Evolutionary conservation across 495 filamentous ascomycete species (phyloP), one percentile per base, ranked within the genome.

Genomic region (Trichoderma parareesei): DNA sequence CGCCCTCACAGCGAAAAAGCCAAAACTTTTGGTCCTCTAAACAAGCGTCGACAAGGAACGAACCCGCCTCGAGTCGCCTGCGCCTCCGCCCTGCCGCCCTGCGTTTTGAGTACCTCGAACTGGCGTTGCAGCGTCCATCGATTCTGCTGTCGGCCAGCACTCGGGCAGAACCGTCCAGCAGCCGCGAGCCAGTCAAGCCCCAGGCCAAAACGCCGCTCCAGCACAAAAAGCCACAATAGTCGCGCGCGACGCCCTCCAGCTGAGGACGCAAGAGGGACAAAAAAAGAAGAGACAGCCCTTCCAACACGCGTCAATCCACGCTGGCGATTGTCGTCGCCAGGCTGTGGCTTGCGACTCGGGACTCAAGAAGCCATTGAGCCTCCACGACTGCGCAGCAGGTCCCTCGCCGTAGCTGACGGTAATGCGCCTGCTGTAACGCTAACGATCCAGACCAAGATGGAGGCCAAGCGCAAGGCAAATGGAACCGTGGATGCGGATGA

Each of bases 381-480:
- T 10, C 27, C 53, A 57, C 53, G 53, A 35, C 27, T 33, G 27
- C 53, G 53, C 3, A 16, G 27, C 20, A 57, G 53, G 53, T 37
- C 53, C 27, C 20, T 16, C 33, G 53, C 27, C 48, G 48, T 18
- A 9, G 33, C 53, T 10, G 53, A 57, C 53, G 53, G 53, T 57
- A 37, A 57, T 57, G 53, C 53, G 53, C 53, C 53, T 57, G 53
- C 53, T 13, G 53, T 35, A 37, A 57, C 40, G 40, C 61, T 46
- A 27, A 37, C 61, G 5, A 48, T 63, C 61, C 33, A 48, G 41
- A 27, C 61, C 5, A 63, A 37, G 53, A 90, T 90, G 87, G 87
- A 86, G 65, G 81, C 82, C 65, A 92, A 90, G 79, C 84, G 89
- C 63, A 90, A 89, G 72, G 72, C 77, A 16, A 72, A 73, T 59